Percentiles rank a stretch among this genome's conserved stretches.
These are phyloP conservation scores for Lipomyces starkeyi DNA, from an alignment of 805 yeast species.

Conservation along the genomic window DNA sequence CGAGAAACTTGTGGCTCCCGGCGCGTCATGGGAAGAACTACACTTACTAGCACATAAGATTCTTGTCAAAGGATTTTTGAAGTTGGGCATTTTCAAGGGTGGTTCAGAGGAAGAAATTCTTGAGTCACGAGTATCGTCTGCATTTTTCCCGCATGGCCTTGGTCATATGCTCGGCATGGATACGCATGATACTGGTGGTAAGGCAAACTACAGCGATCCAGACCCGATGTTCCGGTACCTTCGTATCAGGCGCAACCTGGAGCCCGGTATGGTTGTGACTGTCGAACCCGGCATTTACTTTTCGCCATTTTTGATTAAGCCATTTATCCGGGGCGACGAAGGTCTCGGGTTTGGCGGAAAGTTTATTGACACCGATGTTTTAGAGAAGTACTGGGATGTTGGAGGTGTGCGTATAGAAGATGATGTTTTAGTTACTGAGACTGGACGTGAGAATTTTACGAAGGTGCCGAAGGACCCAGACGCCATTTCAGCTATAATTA, in stretches of 20 bases:
- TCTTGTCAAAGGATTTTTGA: slow-evolving; percentile 69
- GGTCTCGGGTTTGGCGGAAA: slow-evolving; percentile 52
- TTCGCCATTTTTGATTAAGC: slow-evolving; percentile 77
- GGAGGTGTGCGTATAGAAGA: slow-evolving; percentile 99
- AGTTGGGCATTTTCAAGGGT: slow-evolving; percentile 73
- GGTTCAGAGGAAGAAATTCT: slow-evolving; percentile 64
- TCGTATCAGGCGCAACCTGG: slow-evolving; percentile 76
- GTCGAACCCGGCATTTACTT: slow-evolving; percentile 96
- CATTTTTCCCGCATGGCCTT: slow-evolving; percentile 93
- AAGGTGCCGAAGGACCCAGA: slow-evolving; percentile 83
- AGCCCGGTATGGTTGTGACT: slow-evolving; percentile 83
- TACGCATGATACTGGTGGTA: slow-evolving; percentile 94
- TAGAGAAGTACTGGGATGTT: slow-evolving; percentile 79
- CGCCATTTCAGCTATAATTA: slow-evolving; percentile 79
- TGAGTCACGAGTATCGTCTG: slow-evolving; percentile 70
- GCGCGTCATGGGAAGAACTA: slow-evolving; percentile 81
- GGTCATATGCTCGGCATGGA: slow-evolving; percentile 95
- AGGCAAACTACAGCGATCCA: slow-evolving; percentile 82
- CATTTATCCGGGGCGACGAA: slow-evolving; percentile 55
- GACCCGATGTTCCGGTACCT: slow-evolving; percentile 77
- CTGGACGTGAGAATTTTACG: slow-evolving; percentile 83
- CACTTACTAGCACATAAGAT: slow-evolving; percentile 82
- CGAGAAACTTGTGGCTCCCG: slow-evolving; percentile 77
- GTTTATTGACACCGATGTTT: slow-evolving; percentile 66
- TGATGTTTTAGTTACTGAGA: slow-evolving; percentile 77